Evolutionary conservation across 176 grass and related monocot species (phyloP).

Genomic region (Canna indica): DNA sequence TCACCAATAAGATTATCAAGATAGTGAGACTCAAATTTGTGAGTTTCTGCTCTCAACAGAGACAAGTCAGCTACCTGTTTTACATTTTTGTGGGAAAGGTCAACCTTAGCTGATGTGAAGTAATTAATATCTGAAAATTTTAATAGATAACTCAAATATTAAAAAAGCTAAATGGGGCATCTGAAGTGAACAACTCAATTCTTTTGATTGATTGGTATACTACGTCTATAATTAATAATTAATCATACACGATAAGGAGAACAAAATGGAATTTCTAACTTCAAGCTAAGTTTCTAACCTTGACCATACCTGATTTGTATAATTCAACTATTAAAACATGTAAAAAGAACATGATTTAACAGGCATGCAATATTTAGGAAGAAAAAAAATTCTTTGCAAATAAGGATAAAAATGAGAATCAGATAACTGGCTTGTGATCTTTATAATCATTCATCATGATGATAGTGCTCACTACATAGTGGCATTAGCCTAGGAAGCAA

Average conservation of each 20-base stretch:
- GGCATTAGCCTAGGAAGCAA: not conserved
- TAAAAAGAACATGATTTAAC: not conserved
- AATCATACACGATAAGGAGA: not conserved
- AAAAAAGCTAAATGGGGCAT: not conserved
- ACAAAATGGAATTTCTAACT: not conserved
- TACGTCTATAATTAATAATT: not conserved
- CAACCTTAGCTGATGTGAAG: not conserved
- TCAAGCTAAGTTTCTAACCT: not conserved
- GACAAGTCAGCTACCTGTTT: slow-evolving; percentile 61
- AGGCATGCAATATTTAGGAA: not conserved
- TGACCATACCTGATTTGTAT: not conserved
- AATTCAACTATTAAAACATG: not conserved
- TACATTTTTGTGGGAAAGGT: not conserved
- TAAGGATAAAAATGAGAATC: not conserved
- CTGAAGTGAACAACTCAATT: not conserved
- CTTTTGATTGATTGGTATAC: not conserved
- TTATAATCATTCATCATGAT: not conserved
- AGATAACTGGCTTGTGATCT: not conserved
- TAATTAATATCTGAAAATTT: not conserved
- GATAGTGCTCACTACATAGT: not conserved
- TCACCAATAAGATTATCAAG: slow-evolving; percentile 78
- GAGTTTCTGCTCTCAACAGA: slow-evolving; percentile 60
- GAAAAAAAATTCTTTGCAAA: too few relatives aligned
- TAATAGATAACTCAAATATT: not conserved
- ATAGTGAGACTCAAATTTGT: slow-evolving; percentile 89